A percentile compares a stretch with the other conserved stretches of the same genome.
These are phyloP conservation scores for Malus hybrid DNA, from an alignment of 331 rosid species.

Conservation along the genomic window DNA sequence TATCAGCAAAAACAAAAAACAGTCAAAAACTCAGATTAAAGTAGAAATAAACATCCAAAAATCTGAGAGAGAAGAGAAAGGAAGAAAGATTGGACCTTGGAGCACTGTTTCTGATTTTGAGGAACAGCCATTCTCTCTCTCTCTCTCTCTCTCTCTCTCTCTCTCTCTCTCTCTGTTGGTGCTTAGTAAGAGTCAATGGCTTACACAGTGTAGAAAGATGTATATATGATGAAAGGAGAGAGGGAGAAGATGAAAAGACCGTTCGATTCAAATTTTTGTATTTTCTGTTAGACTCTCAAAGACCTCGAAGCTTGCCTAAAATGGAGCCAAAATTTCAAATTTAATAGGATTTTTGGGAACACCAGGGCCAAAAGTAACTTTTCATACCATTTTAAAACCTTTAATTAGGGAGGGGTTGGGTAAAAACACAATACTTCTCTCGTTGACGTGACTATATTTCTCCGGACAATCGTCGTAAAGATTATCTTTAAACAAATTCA, in stretches of 20 bases:
- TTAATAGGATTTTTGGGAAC: background rate
- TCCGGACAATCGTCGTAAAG: no score
- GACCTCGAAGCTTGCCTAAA: background rate
- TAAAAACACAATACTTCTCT: no score
- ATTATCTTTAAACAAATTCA: no score
- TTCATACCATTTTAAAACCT: no score
- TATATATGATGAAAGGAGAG: no score
- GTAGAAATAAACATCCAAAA: background rate
- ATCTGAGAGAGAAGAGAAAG: background rate
- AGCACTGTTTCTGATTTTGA: slow-evolving; percentile 3
- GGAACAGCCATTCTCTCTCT: background rate
- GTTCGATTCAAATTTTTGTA: background rate
- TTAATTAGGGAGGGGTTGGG: no score
- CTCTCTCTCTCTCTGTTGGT: no score
- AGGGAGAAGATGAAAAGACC: background rate
- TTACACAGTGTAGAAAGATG: no score
- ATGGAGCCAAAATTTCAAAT: background rate
- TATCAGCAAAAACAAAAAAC: background rate
- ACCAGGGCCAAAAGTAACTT: background rate
- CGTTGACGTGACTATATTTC: no score
- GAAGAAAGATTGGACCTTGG: background rate
- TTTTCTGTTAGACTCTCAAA: background rate
- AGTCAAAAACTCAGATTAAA: background rate
- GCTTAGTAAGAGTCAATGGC: no score
- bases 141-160: no score